Conservation (phyloP, 768 basidiomycete species). For the Gautieria morchelliformis region DNA sequence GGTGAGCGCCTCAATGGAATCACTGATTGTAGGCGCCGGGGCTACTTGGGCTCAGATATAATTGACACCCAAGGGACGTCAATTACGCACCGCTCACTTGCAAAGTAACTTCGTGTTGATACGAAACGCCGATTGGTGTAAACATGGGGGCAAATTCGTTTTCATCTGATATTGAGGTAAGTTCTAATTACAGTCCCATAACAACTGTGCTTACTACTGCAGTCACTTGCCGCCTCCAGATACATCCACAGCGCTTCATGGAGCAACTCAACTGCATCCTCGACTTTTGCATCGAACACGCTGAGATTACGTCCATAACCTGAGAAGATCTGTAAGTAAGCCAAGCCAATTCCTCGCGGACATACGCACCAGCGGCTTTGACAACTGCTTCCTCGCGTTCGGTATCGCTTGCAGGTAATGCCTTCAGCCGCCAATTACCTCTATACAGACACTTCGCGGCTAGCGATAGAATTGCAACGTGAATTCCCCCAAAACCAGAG, state of each 20-base stretch:
- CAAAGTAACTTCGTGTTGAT: constrained; percentile 46
- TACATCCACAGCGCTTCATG: constrained; percentile 57
- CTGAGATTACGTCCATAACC: constrained; percentile 29
- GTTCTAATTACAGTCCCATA: background rate
- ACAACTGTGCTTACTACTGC: constrained; percentile 39
- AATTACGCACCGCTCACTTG: constrained; percentile 29
- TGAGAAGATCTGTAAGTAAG: constrained; percentile 13
- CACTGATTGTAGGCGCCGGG: constrained; percentile 67
- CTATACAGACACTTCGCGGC: constrained; percentile 61
- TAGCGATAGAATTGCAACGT: constrained; percentile 66
- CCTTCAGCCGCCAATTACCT: constrained; percentile 44
- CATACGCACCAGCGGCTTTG: constrained; percentile 42
- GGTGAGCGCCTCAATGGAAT: constrained; percentile 58
- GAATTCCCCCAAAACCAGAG: constrained; percentile 77
- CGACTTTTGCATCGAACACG: constrained; percentile 51
- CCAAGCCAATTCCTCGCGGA: background rate
- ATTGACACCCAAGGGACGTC: background rate
- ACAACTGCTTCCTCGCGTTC: constrained; percentile 49
- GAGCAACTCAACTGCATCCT: constrained; percentile 45
- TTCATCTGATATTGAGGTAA: constrained; percentile 28
- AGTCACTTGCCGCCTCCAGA: constrained; percentile 62
- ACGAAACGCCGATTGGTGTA: constrained; percentile 52
- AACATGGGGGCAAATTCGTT: constrained; percentile 64
- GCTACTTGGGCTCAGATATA: constrained; percentile 28
- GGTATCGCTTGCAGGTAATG: constrained; percentile 56